Evolutionary conservation across 1,139 yeast species (phyloP).

Genomic region (Pichia sp.): DNA sequence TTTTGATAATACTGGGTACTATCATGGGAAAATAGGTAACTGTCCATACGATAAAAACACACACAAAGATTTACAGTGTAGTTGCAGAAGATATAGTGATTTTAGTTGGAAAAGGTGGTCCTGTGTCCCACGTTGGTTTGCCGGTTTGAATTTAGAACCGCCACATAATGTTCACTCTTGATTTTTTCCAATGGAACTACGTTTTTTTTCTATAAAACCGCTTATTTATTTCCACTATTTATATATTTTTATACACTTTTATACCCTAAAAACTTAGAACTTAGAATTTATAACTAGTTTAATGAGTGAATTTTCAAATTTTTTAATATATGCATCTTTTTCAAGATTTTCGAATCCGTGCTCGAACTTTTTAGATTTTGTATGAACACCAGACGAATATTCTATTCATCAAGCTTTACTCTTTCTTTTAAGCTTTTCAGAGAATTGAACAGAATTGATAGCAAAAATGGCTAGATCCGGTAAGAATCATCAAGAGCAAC

Average conservation of each 20-base stretch:
- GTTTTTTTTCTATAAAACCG: not conserved
- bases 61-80: conserved; percentile 19
- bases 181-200: not conserved
- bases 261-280: not conserved
- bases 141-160: conserved; percentile 6
- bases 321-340: no score
- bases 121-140: conserved; percentile 27
- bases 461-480: not conserved
- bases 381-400: not conserved
- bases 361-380: not conserved
- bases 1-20: conserved; percentile 79
- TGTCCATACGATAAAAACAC: conserved; percentile 49
- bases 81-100: conserved; percentile 20
- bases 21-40: conserved; percentile 71
- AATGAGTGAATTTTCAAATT: not conserved
- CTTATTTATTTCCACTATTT: not conserved
- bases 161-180: conserved; percentile 7
- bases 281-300: no score
- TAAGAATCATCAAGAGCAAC: conserved; percentile 21
- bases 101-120: conserved; percentile 26
- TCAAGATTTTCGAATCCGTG: not conserved
- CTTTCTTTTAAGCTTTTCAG: not conserved
- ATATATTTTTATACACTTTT: not conserved
- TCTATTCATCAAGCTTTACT: not conserved
- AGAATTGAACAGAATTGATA: not conserved